Evolutionary conservation across 306 rosid genomes (phyloP).

Genomic region (Styphnolobium japonicum): DNA sequence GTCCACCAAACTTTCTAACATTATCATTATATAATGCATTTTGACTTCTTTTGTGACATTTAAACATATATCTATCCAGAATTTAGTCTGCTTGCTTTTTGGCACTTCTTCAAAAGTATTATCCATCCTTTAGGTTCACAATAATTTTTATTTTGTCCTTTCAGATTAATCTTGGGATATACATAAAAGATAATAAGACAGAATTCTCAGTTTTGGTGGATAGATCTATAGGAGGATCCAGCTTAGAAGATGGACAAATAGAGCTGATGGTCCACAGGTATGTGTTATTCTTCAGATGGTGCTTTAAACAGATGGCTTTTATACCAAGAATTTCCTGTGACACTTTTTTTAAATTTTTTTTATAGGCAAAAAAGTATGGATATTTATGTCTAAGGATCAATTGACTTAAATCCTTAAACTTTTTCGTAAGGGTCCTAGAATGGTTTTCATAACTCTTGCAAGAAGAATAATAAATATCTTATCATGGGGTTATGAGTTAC

Average conservation of each 20-base stretch:
- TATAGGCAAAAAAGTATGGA: neutral
- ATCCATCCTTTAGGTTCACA: constrained; percentile 21
- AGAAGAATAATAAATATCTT: neutral
- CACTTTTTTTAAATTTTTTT: too few species aligned
- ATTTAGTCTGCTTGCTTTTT: constrained; percentile 1
- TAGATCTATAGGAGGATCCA: constrained; percentile 80
- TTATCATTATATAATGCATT: neutral
- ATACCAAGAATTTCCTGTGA: neutral
- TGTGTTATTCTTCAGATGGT: constrained; percentile 1
- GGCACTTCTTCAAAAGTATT: constrained; percentile 4
- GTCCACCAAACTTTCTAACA: neutral
- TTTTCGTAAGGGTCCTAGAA: neutral
- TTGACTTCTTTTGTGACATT: neutral
- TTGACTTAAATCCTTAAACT: neutral
- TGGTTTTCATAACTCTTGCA: neutral
- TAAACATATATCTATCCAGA: neutral
- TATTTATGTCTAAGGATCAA: neutral
- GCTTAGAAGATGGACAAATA: constrained; percentile 80
- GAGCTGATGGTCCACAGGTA: constrained; percentile 88
- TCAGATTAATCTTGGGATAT: constrained; percentile 82
- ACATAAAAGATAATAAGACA: constrained; percentile 46
- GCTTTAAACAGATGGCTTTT: constrained; percentile 13
- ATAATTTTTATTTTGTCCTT: constrained; percentile 5
- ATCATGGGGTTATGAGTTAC: neutral
- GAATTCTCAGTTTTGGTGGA: constrained; percentile 82